Conservation (phyloP, 257 asterid genomes). For the Thymus quinquecostatus region DNA sequence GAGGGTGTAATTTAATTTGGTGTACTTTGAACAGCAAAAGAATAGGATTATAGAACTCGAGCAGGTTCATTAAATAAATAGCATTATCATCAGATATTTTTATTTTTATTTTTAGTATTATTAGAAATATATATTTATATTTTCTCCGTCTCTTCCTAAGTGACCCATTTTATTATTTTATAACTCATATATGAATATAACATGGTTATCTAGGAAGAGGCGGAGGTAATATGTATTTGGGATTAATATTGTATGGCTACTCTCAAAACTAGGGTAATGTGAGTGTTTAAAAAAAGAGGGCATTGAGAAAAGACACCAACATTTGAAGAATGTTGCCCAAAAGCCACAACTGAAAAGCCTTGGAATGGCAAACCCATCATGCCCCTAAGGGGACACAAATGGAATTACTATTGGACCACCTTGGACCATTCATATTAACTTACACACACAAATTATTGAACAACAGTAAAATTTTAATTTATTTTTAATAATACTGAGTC, state of each 20-base stretch:
- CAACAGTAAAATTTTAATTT: no score
- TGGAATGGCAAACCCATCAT: constrained; percentile 53
- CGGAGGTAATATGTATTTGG: no score
- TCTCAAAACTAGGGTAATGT: constrained; percentile 24
- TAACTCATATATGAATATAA: no score
- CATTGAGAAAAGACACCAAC: constrained; percentile 30
- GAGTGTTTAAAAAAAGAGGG: not conserved
- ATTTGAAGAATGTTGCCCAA: constrained; percentile 37
- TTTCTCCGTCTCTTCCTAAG: no score
- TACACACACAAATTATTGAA: not conserved
- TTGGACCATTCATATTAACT: constrained; percentile 26
- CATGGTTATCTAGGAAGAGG: no score
- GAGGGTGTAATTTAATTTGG: constrained; percentile 26
- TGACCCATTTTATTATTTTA: no score
- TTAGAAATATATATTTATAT: no score
- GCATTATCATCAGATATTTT: constrained; percentile 35
- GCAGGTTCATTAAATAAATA: constrained; percentile 32
- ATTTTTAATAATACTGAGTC: no score
- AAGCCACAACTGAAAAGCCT: constrained; percentile 49
- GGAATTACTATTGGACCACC: constrained; percentile 43
- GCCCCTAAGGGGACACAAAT: constrained; percentile 46
- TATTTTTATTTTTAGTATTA: not conserved
- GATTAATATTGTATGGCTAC: not conserved
- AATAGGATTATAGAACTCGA: constrained; percentile 37
- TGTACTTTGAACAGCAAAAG: constrained; percentile 33